Evolutionary conservation across 768 basidiomycete species (phyloP).

Genomic region (Infundibulicybe gibba): DNA sequence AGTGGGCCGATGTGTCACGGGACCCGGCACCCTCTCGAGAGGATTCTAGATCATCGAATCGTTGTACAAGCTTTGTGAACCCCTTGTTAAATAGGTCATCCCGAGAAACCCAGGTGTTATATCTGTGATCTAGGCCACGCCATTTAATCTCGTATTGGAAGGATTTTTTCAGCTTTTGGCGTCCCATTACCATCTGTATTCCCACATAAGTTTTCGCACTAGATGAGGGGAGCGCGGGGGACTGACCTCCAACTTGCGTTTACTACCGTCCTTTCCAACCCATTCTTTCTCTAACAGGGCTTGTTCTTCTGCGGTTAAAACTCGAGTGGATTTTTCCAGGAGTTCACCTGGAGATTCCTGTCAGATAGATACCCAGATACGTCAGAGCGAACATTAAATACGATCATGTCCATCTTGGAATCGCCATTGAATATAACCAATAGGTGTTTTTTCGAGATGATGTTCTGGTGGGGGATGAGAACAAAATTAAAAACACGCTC

Average conservation of each 20-base stretch:
- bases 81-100: constrained; percentile 85
- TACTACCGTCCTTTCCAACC: constrained; percentile 87
- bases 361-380: constrained; percentile 4
- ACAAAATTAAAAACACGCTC: constrained; percentile 8
- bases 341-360: constrained; percentile 60
- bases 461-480: constrained; percentile 48
- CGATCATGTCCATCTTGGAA: constrained; percentile 99
- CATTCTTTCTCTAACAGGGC: constrained; percentile 78
- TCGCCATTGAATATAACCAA: constrained; percentile 97
- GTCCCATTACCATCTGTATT: constrained; percentile 77
- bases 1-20: constrained; percentile 76
- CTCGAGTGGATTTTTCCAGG: constrained; percentile 86
- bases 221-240: constrained; percentile 1
- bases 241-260: constrained; percentile 84
- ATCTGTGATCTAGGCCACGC: constrained; percentile 78
- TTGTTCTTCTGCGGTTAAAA: constrained; percentile 86
- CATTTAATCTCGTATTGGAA: constrained; percentile 93
- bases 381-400: constrained; percentile 29
- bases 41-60: constrained; percentile 95
- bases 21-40: constrained; percentile 93
- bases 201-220: constrained; percentile 3
- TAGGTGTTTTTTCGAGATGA: constrained; percentile 94
- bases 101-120: constrained; percentile 90
- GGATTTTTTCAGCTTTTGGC: constrained; percentile 95
- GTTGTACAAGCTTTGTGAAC: constrained; percentile 85